Evolutionary conservation across 1,284 basidiomycete species (phyloP).

Genomic region (Takashimella tepidaria): DNA sequence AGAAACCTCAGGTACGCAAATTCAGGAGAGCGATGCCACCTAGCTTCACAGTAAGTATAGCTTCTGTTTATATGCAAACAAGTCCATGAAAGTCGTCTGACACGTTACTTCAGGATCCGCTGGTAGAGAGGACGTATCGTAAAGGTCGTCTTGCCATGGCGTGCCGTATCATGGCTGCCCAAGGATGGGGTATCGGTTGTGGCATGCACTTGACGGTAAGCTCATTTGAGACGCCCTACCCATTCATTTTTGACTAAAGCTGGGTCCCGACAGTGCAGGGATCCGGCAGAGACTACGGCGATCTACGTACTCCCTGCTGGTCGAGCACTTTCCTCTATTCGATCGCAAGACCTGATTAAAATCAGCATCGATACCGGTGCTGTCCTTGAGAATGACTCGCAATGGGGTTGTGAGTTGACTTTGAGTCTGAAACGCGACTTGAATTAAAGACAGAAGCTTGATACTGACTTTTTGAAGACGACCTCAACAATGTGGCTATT

Average conservation of each 20-base stretch:
- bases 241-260: background rate
- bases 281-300: conserved; percentile 12
- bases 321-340: conserved; percentile 17
- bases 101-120: conserved; percentile 6
- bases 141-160: conserved; percentile 23
- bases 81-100: too few relatives aligned
- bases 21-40: conserved; percentile 22
- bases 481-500: conserved; percentile 15
- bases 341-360: conserved; percentile 17
- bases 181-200: conserved; percentile 28
- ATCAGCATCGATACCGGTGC: conserved; percentile 10
- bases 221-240: background rate
- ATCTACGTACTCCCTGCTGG: conserved; percentile 23
- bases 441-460: background rate
- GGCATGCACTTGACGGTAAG: conserved; percentile 18
- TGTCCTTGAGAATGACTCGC: conserved; percentile 7
- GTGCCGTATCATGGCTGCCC: conserved; percentile 19
- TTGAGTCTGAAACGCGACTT: background rate
- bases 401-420: background rate
- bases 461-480: conserved; percentile 12
- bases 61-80: background rate
- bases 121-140: conserved; percentile 14
- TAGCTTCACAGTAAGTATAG: conserved; percentile 13
- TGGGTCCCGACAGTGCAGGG: conserved; percentile 10
- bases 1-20: conserved; percentile 4